phyloP scores from a whole-genome alignment of 345 rosid genomes.

The Lagerstroemia speciosa region DNA sequence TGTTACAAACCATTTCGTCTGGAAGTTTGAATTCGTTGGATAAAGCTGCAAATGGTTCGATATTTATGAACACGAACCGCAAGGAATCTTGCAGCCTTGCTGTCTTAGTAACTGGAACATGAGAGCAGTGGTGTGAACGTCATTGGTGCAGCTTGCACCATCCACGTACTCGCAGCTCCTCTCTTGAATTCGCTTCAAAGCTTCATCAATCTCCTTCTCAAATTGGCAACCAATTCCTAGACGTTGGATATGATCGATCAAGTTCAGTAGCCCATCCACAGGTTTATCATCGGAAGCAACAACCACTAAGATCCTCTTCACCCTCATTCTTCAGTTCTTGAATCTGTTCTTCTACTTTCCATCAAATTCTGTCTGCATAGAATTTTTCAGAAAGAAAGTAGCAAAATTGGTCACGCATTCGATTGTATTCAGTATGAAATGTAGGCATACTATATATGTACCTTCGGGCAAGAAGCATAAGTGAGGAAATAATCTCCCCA shows the following conservation, averaged over 20 bases:
- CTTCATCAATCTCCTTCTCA: neutral
- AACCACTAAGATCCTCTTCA: constrained; percentile 18
- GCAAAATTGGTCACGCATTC: too few relatives aligned
- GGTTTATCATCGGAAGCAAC: constrained; percentile 5
- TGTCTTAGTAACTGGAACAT: constrained; percentile 7
- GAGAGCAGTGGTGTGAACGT: constrained; percentile 7
- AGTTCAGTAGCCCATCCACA: neutral
- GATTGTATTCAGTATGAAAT: neutral
- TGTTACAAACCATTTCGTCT: too few relatives aligned
- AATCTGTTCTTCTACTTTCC: too few relatives aligned
- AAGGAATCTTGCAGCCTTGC: constrained; percentile 5
- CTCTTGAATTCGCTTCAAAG: neutral
- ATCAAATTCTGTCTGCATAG: too few relatives aligned
- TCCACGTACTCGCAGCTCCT: neutral
- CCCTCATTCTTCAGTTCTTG: constrained; percentile 14
- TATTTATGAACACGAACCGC: too few relatives aligned
- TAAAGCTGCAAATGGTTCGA: too few relatives aligned
- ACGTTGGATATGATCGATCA: neutral
- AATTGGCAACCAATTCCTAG: neutral
- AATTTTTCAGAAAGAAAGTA: too few relatives aligned
- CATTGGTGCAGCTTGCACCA: neutral
- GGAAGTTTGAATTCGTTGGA: too few relatives aligned
- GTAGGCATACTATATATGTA: neutral
- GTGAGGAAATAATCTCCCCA: constrained; percentile 25
- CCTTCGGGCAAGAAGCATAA: neutral